Conservation (phyloP, 192 early-diverging fungal genomes). For the Chytriomyces sp. region DNA sequence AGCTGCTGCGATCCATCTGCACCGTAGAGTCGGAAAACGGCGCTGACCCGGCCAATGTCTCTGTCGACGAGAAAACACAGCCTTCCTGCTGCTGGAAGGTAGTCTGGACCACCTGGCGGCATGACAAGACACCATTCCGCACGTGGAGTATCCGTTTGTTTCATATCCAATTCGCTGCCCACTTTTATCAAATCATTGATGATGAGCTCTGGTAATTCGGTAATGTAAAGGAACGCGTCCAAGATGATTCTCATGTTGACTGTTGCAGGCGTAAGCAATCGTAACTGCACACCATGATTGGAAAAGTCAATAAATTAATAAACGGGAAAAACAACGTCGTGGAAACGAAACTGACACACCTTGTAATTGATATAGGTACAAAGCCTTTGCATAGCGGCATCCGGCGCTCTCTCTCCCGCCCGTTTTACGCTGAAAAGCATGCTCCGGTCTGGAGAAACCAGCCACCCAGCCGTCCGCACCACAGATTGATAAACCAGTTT, state of each 20-base stretch:
- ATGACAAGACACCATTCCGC: constrained; percentile 3
- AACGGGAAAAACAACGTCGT: not conserved
- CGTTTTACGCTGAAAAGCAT: not conserved
- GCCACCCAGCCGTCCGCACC: not conserved
- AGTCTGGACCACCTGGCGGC: not conserved
- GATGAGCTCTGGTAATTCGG: not conserved
- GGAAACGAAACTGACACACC: not conserved
- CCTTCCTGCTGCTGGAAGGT: not conserved
- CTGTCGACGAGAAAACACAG: not conserved
- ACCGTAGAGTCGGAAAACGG: not conserved
- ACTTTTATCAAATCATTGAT: constrained; percentile 1
- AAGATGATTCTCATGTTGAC: not conserved
- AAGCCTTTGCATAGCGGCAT: not conserved
- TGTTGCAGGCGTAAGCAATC: not conserved
- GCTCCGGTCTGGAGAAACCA: not conserved
- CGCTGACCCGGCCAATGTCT: not conserved
- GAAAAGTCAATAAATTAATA: not conserved
- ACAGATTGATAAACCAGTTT: not conserved
- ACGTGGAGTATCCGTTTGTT: not conserved
- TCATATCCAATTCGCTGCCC: not conserved
- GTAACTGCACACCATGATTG: not conserved
- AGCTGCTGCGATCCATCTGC: not conserved
- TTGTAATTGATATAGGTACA: not conserved
- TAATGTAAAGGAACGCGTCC: not conserved
- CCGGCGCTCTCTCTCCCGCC: not conserved